phyloP scores from a whole-genome alignment of 179 eudicot species.

The Pouteria campechiana region DNA sequence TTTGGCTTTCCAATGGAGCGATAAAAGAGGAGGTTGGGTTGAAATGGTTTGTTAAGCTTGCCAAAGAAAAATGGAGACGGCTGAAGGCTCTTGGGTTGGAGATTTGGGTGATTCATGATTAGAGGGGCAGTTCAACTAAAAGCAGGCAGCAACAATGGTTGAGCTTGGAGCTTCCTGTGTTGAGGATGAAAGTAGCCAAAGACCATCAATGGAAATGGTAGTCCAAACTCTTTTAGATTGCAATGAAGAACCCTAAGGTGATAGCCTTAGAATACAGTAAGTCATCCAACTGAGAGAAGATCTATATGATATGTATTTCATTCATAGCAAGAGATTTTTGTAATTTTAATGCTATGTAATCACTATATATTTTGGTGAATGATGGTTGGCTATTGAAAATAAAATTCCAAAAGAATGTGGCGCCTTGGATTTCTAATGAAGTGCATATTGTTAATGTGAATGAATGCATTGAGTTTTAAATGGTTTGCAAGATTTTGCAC shows the following conservation, averaged over 20 bases:
- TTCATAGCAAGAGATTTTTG: no score
- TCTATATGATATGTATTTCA: no score
- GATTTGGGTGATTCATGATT: conserved; percentile 32
- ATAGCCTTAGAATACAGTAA: no score
- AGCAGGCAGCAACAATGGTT: conserved; percentile 29
- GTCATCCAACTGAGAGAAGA: no score
- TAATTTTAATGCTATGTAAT: no score
- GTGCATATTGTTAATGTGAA: no score
- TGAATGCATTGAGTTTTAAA: no score
- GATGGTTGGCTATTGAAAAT: no score
- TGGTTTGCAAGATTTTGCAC: no score
- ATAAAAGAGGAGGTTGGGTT: conserved; percentile 21
- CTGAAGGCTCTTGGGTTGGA: conserved; percentile 21
- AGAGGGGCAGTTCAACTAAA: conserved; percentile 23
- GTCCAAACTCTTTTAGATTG: conserved; percentile 29
- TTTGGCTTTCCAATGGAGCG: conserved; percentile 21
- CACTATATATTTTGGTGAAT: no score
- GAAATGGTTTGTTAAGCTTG: conserved; percentile 17
- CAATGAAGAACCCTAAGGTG: conserved; percentile 26
- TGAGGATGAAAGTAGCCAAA: conserved; percentile 40
- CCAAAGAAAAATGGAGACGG: conserved; percentile 14
- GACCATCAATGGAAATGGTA: conserved; percentile 43
- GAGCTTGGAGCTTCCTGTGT: conserved; percentile 27
- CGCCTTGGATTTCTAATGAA: no score
- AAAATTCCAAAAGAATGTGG: no score